Conservation (phyloP, 2,329 filamentous ascomycete species). For the Fusarium sp. region DNA sequence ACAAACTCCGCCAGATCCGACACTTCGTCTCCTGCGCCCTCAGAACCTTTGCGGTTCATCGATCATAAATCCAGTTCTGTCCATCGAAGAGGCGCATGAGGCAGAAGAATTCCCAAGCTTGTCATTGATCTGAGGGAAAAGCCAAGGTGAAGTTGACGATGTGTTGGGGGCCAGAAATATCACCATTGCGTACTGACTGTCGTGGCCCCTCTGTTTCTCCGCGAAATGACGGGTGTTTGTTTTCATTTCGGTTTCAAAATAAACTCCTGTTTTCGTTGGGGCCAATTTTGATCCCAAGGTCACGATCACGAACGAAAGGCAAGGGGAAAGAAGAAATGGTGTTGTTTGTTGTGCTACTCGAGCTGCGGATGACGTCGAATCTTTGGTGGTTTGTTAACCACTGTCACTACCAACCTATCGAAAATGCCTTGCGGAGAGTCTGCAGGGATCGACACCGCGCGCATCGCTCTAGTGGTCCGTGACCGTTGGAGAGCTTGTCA, state of each 20-base stretch:
- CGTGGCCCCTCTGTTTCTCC: constrained; percentile 36
- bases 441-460: constrained; percentile 45
- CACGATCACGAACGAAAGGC: constrained; percentile 30
- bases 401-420: constrained; percentile 50
- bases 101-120: constrained; percentile 40
- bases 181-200: constrained; percentile 42
- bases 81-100: constrained; percentile 14
- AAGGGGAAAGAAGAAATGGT: constrained; percentile 25
- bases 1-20: constrained; percentile 37
- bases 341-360: constrained; percentile 26
- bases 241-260: constrained; percentile 19
- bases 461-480: constrained; percentile 32
- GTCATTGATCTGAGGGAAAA: constrained; percentile 26
- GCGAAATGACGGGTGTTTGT: constrained; percentile 16
- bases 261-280: constrained; percentile 9
- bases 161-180: constrained; percentile 26
- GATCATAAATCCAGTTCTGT: constrained; percentile 19
- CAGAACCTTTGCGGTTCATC: constrained; percentile 34
- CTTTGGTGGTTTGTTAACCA: constrained; percentile 30
- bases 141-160: constrained; percentile 17
- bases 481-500: constrained; percentile 34
- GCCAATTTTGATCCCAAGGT: background rate
- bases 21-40: constrained; percentile 25
- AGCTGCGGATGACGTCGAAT: constrained; percentile 37
- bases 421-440: constrained; percentile 50